Percentiles rank a stretch among this genome's conserved stretches.
phyloP scores from a whole-genome alignment of 2,329 filamentous ascomycete species.

The Exserohilum rostratum region DNA sequence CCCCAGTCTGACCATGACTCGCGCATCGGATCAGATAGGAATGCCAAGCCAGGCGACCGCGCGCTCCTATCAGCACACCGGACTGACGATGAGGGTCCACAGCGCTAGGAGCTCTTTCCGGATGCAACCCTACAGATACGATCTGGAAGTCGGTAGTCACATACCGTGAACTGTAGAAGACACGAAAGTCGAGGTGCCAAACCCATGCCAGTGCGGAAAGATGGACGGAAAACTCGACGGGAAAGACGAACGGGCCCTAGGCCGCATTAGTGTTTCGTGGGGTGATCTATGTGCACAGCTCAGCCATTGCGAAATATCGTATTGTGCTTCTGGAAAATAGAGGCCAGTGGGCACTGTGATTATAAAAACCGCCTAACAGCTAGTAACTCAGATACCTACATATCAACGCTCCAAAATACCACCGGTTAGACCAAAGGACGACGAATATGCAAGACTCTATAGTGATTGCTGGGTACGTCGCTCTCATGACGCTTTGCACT shows the following conservation, averaged over 20 bases:
- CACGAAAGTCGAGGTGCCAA: background rate
- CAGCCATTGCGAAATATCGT: background rate
- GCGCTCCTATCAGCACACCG: background rate
- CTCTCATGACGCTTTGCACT: background rate
- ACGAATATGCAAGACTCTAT: conserved; percentile 18
- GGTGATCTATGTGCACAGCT: background rate
- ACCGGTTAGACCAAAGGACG: background rate
- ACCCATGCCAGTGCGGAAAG: background rate
- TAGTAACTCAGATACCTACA: background rate
- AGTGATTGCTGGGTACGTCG: conserved; percentile 19
- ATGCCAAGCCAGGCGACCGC: background rate
- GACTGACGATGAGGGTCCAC: background rate
- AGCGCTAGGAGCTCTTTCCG: background rate
- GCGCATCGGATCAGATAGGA: conserved; percentile 1
- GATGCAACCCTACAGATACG: background rate
- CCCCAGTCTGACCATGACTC: background rate
- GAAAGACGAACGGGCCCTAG: background rate
- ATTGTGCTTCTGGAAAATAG: background rate
- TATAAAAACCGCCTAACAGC: background rate
- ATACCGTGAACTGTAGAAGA: background rate
- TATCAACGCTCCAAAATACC: background rate
- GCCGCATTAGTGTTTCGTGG: background rate
- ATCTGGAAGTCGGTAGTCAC: background rate
- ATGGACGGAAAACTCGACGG: background rate
- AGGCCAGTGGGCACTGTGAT: background rate